Evolutionary conservation across 805 yeast species (phyloP).

Genomic region (Candida hungchunana): DNA sequence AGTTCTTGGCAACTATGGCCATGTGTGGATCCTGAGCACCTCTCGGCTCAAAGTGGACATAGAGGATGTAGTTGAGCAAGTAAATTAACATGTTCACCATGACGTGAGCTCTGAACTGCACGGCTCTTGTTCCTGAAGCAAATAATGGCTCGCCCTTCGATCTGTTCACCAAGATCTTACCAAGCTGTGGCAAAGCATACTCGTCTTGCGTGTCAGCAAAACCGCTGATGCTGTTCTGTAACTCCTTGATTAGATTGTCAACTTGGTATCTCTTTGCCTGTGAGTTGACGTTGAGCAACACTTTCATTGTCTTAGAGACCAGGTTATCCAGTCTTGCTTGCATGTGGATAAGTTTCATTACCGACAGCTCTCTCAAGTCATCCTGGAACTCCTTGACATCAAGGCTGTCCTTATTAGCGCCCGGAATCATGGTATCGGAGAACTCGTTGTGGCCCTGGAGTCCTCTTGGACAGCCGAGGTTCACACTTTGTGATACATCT

Average conservation of each 20-base stretch:
- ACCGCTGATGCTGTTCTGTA: constrained; percentile 32
- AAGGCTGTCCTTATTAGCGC: constrained; percentile 23
- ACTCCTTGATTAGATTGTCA: constrained; percentile 33
- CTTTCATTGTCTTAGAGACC: constrained; percentile 37
- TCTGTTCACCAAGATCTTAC: constrained; percentile 23
- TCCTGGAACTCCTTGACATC: constrained; percentile 19
- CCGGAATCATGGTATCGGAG: constrained; percentile 41
- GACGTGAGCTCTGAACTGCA: constrained; percentile 36
- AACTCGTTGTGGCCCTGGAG: constrained; percentile 35
- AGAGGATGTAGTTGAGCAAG: constrained; percentile 45
- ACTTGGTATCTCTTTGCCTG: constrained; percentile 40
- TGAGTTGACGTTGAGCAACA: constrained; percentile 31
- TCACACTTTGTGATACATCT: constrained; percentile 40
- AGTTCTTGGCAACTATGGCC: constrained; percentile 31
- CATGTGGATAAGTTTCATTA: constrained; percentile 43
- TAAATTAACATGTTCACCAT: constrained; percentile 45
- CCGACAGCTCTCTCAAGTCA: constrained; percentile 41
- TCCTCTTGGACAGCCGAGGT: constrained; percentile 37
- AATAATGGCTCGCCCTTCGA: constrained; percentile 21
- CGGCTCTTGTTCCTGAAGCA: constrained; percentile 34
- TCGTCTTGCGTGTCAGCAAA: constrained; percentile 26
- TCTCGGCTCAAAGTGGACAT: constrained; percentile 41
- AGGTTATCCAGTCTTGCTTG: constrained; percentile 43
- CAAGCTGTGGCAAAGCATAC: constrained; percentile 33
- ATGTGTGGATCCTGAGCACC: constrained; percentile 34